These are phyloP conservation scores for Bonia amplexicaulis DNA, from an alignment of 176 grass and related monocot genomes.

Conservation along the genomic window DNA sequence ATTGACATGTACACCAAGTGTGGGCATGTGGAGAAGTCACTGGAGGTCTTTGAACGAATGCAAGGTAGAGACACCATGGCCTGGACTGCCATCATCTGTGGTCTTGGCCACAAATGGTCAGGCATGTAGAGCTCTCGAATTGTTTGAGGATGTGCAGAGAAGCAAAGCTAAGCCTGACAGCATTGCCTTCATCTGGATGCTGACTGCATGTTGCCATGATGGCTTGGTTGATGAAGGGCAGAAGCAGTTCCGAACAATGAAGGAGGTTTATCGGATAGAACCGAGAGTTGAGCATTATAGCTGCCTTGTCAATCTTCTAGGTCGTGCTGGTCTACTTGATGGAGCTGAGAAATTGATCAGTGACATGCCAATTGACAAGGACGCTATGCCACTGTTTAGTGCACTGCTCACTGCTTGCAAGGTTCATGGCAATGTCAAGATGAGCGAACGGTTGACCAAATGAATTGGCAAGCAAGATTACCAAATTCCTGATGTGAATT, in stretches of 20 bases:
- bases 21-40: slow-evolving; percentile 40
- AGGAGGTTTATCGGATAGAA: slow-evolving; percentile 41
- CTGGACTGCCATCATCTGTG: slow-evolving; percentile 64
- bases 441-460: slow-evolving; percentile 47
- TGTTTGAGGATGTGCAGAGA: slow-evolving; percentile 54
- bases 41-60: slow-evolving; percentile 43
- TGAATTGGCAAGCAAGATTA: slow-evolving; percentile 31
- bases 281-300: slow-evolving; percentile 61
- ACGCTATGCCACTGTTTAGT: slow-evolving; percentile 47
- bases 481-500: slow-evolving; percentile 39
- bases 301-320: slow-evolving; percentile 60
- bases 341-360: slow-evolving; percentile 56
- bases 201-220: slow-evolving; percentile 62
- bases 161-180: slow-evolving; percentile 35
- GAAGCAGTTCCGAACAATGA: slow-evolving; percentile 44
- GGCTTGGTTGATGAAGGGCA: slow-evolving; percentile 61
- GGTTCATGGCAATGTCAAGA: slow-evolving; percentile 47
- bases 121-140: slow-evolving; percentile 43
- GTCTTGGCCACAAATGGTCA: slow-evolving; percentile 54
- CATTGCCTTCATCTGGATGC: slow-evolving; percentile 50
- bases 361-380: slow-evolving; percentile 29
- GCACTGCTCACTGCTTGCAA: slow-evolving; percentile 57
- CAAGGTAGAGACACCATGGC: slow-evolving; percentile 34
- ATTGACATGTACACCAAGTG: slow-evolving; percentile 68
- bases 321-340: slow-evolving; percentile 52